Evolutionary conservation across 1,284 basidiomycete species (phyloP), one percentile per base, ranked within the genome.

Genomic region (Ustilago loliicola): DNA sequence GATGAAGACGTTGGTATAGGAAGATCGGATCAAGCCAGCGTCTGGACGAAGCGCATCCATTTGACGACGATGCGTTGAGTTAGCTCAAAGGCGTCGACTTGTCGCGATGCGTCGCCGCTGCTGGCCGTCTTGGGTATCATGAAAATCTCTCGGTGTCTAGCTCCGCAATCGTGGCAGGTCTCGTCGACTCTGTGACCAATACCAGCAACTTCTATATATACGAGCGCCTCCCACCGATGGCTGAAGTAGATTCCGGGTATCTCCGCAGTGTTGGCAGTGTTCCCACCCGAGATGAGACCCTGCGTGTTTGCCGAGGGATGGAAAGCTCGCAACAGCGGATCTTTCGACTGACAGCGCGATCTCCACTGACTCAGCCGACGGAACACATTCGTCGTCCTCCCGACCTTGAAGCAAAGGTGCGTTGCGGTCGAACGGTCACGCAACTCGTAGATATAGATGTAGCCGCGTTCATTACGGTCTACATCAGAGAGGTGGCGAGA

Each of bases 381-480:
- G 29, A 81, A 78, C 0, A 76, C 72, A n/a, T 80, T 67, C 11
- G 29, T 64, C 0, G 80, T 62, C 0, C 81, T 59, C 0, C 81
- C 81, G 2, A 83, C 72, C 48, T 83, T 83, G 48, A 83, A 63
- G 45, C 77, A 78, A 0, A 73, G 10, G 30, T 75, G 72, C 2
- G 58, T 60, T 0, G 27, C 11, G 5, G 45, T 72, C 9, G 70
- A 71, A 8, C 55, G 66, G 13, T 72, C 77, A 7, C 63, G 54
- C 8, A 83, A 70, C 58, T 81, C 80, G 55, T 83, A 74, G 40
- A 82, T 71, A 70, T 83, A 83, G 23, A 81, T 30, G 54, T 83
- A 77, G 6, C 81, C 81, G 2, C 32, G 52, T 32, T 80, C 78
- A 7, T 23, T 47, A 0, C 42, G 55, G 36, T 81, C 80, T 0